Conservation (phyloP, 1,284 basidiomycete genomes). For the Cutaneotrichosporon sp. region DNA sequence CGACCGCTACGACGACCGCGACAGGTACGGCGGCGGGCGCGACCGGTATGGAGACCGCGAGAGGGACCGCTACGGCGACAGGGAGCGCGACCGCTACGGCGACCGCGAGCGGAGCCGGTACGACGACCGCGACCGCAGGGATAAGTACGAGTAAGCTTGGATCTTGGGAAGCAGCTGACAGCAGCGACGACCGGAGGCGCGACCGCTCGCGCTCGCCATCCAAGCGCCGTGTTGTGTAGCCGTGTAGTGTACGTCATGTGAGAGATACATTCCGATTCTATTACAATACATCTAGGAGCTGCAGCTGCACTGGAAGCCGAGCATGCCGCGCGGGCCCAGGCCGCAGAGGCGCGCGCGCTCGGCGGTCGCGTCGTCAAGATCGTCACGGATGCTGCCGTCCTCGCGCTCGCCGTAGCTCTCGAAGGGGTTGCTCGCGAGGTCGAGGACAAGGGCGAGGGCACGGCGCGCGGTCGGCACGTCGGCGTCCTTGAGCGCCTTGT, state of each 20-base stretch:
- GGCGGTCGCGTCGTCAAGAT: slow-evolving; percentile 60
- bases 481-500: slow-evolving; percentile 66
- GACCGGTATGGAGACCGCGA: slow-evolving; percentile 52
- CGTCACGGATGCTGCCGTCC: slow-evolving; percentile 65
- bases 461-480: slow-evolving; percentile 31
- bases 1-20: slow-evolving; percentile 27
- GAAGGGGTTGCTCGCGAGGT: slow-evolving; percentile 76
- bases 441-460: slow-evolving; percentile 30
- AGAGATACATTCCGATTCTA: slow-evolving; percentile 8
- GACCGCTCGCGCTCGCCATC: slow-evolving; percentile 26
- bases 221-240: slow-evolving; percentile 29
- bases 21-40: slow-evolving; percentile 1
- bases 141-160: slow-evolving; percentile 23
- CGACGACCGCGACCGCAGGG: slow-evolving; percentile 30
- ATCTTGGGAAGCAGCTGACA: neutral
- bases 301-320: slow-evolving; percentile 93
- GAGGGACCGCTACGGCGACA: slow-evolving; percentile 51
- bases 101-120: slow-evolving; percentile 28
- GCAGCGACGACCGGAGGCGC: slow-evolving; percentile 23
- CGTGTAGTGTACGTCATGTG: neutral
- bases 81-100: slow-evolving; percentile 56
- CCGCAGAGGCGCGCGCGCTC: slow-evolving; percentile 71
- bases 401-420: slow-evolving; percentile 75
- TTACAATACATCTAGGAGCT: slow-evolving; percentile 61
- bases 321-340: slow-evolving; percentile 69